phyloP scores from a whole-genome alignment of 2,329 filamentous ascomycete species.

The Colletotrichum phormii region DNA sequence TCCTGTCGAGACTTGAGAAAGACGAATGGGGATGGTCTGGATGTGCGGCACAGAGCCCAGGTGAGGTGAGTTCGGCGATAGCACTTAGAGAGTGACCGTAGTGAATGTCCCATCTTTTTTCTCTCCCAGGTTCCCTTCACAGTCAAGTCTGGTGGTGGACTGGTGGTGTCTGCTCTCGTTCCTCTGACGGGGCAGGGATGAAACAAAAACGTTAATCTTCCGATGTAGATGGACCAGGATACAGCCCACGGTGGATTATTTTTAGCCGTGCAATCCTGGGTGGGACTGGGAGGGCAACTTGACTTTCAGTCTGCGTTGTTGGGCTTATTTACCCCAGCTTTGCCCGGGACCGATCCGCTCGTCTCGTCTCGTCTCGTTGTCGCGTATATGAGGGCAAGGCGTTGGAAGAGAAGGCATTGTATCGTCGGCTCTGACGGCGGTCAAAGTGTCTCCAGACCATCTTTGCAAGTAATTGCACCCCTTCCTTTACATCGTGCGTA shows the following conservation, averaged over 20 bases:
- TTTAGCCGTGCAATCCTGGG: conserved; percentile 33
- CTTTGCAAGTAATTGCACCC: neutral
- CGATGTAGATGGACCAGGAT: conserved; percentile 35
- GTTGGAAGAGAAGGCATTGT: conserved; percentile 8
- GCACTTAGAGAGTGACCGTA: neutral
- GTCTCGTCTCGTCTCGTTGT: conserved; percentile 27
- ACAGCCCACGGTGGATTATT: conserved; percentile 33
- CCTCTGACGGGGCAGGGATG: conserved; percentile 34
- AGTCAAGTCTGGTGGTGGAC: neutral
- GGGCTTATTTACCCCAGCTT: conserved; percentile 33
- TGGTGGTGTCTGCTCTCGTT: conserved; percentile 25
- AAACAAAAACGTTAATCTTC: conserved; percentile 38
- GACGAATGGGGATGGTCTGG: neutral
- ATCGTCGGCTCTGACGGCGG: conserved; percentile 31
- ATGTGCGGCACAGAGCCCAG: neutral
- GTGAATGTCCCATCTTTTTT: conserved; percentile 3
- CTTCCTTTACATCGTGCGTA: conserved; percentile 13
- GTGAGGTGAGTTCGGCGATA: neutral
- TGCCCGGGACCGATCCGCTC: conserved; percentile 31
- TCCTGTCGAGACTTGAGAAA: neutral
- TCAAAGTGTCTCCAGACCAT: conserved; percentile 11
- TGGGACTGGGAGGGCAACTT: conserved; percentile 13
- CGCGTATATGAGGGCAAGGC: conserved; percentile 16
- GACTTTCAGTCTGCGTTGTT: conserved; percentile 9
- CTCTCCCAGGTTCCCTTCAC: neutral